Evolutionary conservation across 768 basidiomycete genomes (phyloP), one percentile per base, ranked within the genome.

Genomic region (Floccularia luteovirens): DNA sequence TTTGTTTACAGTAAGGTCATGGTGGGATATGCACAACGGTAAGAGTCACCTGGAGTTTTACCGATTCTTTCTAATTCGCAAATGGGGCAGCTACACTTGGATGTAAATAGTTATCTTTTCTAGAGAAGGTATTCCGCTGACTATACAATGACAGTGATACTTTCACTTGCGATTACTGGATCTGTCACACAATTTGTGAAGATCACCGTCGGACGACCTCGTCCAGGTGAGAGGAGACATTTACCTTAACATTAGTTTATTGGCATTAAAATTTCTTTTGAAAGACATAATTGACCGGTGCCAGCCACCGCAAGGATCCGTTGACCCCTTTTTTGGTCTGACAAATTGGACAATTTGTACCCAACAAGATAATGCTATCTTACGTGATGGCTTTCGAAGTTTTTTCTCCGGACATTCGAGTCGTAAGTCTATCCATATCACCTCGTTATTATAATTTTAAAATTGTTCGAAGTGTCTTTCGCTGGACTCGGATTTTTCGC

Each of bases 351-450:
- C 74, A 4, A 79, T 94, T 39, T 99, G 96, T 59, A 89, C 88
- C 1, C 82, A 83, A 50, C 67, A 75, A 3, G 62, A 86, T 46
- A 49, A 56, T 13, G 47, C 53, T 5, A 70, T 81, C 20, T 58
- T 92, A 47, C 63, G 68, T 21, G 90, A 94, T 61, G 93, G 92
- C 1, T 97, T 90, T 67, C 75, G 87, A 49, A 92, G 90, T 54
- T 96, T 97, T 59, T 85, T 84, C 11, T 90, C 87, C 39, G 93
- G 93, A 1, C 92, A 96, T 60, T 82, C 90, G 2, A 90, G 88
- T 49, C 45, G 90, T 92, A 61, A 36, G 83, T 63, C 11, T 13
- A 39, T 4, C 24, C 24, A 30, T 16, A n/a, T 11, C 3, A n/a
- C 31, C 4, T 24, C 5, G 13, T 13, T 21, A 19, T 17, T 5